These are phyloP conservation scores for Penicillium verrucosum DNA, from an alignment of 2,329 filamentous ascomycete genomes.

Conservation along the genomic window DNA sequence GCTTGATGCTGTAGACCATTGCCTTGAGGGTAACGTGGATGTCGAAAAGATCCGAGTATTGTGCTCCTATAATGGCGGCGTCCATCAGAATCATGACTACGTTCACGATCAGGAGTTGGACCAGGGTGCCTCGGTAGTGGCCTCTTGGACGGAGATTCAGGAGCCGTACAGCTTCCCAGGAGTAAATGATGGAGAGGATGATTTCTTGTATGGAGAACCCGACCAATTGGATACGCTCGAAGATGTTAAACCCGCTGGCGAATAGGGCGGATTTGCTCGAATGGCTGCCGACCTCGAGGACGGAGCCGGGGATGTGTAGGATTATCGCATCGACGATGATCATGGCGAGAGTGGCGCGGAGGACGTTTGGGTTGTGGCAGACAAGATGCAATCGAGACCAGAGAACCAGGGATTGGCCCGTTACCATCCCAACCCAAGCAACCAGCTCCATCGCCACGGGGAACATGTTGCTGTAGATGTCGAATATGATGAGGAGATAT, in stretches of 20 bases:
- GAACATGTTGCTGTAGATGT: conserved; percentile 35
- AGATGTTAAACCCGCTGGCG: conserved; percentile 37
- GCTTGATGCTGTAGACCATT: conserved; percentile 47
- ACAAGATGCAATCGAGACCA: conserved; percentile 50
- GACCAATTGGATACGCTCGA: conserved; percentile 55
- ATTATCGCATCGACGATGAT: conserved; percentile 45
- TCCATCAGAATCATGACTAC: conserved; percentile 47
- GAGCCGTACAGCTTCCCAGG: conserved; percentile 50
- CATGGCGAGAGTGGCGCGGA: conserved; percentile 42
- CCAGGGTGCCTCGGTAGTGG: conserved; percentile 40
- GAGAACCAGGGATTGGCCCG: conserved; percentile 48
- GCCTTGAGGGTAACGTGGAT: conserved; percentile 46
- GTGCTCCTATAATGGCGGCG: conserved; percentile 39
- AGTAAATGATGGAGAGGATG: conserved; percentile 52
- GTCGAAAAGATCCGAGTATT: conserved; percentile 42
- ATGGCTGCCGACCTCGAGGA: conserved; percentile 44
- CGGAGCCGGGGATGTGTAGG: conserved; percentile 41
- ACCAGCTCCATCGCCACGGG: conserved; percentile 41
- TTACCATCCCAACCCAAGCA: conserved; percentile 49
- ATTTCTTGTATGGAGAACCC: conserved; percentile 56
- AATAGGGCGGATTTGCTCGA: conserved; percentile 22
- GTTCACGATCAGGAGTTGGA: conserved; percentile 49
- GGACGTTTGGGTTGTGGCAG: conserved; percentile 33
- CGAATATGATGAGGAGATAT: conserved; percentile 46
- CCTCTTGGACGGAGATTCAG: conserved; percentile 43